Conservation (phyloP, 495 filamentous ascomycete genomes). For the Neurospora sp. region DNA sequence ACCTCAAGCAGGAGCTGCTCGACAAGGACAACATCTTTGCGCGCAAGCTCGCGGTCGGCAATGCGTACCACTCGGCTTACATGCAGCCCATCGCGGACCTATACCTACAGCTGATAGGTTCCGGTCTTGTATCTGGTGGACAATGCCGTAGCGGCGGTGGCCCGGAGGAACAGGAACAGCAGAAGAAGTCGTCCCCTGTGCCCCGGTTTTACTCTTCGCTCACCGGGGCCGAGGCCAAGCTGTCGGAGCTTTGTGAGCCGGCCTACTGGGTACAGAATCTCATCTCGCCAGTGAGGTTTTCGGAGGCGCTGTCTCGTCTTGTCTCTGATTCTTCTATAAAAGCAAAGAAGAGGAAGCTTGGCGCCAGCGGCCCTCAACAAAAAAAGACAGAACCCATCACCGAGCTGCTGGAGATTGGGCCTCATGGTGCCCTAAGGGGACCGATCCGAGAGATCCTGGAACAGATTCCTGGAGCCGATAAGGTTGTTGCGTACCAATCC, state of each 20-base stretch:
- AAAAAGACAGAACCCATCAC: neutral
- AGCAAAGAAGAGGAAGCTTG: neutral
- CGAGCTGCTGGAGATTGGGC: constrained; percentile 36
- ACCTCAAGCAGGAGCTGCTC: constrained; percentile 14
- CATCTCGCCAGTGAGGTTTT: constrained; percentile 2
- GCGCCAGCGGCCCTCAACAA: neutral
- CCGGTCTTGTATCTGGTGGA: neutral
- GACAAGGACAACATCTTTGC: constrained; percentile 21
- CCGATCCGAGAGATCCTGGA: constrained; percentile 2
- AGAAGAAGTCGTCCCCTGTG: no score
- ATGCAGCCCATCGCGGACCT: constrained; percentile 30
- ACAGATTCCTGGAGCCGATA: constrained; percentile 10
- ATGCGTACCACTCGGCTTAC: constrained; percentile 37
- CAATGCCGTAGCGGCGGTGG: no score
- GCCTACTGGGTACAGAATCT: constrained; percentile 6
- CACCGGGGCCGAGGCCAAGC: neutral
- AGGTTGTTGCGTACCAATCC: constrained; percentile 4
- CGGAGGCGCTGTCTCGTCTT: neutral
- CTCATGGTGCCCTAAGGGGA: constrained; percentile 38
- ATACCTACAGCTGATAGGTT: constrained; percentile 13
- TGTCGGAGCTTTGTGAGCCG: neutral
- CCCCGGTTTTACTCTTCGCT: constrained; percentile 7
- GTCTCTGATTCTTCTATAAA: no score
- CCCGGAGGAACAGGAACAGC: no score
- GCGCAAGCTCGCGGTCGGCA: constrained; percentile 22